Conservation (phyloP, 176 grass and related monocot genomes). For the Musa beccarii region DNA sequence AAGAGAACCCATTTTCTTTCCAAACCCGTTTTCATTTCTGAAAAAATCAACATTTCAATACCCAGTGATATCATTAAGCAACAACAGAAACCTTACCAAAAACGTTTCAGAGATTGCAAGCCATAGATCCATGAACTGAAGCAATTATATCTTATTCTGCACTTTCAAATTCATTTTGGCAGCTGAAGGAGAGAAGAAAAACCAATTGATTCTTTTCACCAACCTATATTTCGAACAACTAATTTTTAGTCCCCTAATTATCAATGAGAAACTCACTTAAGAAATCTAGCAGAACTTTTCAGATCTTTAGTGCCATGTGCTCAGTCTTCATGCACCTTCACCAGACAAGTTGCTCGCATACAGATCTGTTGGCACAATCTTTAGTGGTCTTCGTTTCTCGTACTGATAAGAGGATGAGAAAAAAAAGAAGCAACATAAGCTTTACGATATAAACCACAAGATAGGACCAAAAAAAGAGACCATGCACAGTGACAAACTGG, state of each 20-base stretch:
- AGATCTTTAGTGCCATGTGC: neutral
- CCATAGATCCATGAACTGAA: neutral
- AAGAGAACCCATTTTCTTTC: too few relatives aligned
- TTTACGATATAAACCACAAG: neutral
- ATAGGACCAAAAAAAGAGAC: neutral
- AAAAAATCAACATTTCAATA: too few relatives aligned
- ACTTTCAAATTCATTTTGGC: neutral
- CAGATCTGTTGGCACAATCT: neutral
- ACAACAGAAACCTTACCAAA: neutral
- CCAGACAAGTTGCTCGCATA: neutral
- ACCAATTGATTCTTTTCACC: neutral
- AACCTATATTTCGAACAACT: neutral
- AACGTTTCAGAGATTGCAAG: neutral
- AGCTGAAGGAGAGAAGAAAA: neutral
- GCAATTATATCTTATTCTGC: neutral
- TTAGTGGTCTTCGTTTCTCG: neutral
- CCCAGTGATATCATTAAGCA: neutral
- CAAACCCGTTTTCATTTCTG: too few relatives aligned
- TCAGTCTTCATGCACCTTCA: neutral
- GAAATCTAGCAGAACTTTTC: neutral
- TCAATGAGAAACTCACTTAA: neutral
- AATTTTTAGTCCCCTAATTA: neutral
- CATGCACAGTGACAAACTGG: too few relatives aligned
- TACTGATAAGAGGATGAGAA: neutral
- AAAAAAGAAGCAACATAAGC: neutral